Percentiles rank a stretch among this genome's conserved stretches.
Conservation (phyloP, 306 rosid genomes). For the Dalbergia cochinchinensis region DNA sequence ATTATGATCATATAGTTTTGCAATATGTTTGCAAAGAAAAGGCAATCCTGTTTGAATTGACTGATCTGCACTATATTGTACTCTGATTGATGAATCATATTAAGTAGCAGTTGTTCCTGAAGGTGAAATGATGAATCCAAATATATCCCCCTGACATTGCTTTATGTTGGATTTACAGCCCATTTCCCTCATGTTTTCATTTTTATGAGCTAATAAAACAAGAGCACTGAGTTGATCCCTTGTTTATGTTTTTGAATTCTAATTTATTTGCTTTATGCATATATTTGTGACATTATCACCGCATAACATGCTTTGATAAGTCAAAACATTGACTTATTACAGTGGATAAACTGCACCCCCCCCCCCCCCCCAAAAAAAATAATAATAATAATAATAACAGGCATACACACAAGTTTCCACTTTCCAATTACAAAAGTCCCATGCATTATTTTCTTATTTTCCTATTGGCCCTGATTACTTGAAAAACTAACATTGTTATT, state of each 20-base stretch:
- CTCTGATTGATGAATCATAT: too few relatives aligned
- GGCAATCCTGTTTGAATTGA: slow-evolving; percentile 25
- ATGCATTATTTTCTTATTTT: background rate
- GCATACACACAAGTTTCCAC: background rate
- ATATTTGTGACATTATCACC: too few relatives aligned
- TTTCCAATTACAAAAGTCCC: background rate
- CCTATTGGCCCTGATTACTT: background rate
- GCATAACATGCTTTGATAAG: too few relatives aligned
- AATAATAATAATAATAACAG: too few relatives aligned
- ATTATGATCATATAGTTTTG: background rate
- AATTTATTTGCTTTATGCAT: too few relatives aligned
- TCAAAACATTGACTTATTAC: too few relatives aligned
- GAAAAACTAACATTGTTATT: background rate
- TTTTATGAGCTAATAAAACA: background rate
- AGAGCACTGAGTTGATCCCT: background rate
- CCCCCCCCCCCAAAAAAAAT: background rate
- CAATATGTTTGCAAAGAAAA: background rate
- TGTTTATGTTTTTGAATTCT: background rate
- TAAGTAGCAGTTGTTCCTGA: background rate
- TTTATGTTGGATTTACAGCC: background rate
- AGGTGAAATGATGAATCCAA: background rate
- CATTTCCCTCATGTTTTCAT: background rate
- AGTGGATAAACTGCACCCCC: background rate
- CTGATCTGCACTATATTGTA: background rate
- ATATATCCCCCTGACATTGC: background rate